Evolutionary conservation across 495 filamentous ascomycete species (phyloP), one percentile per base, ranked within the genome.

Genomic region (Trichoderma reesei): DNA sequence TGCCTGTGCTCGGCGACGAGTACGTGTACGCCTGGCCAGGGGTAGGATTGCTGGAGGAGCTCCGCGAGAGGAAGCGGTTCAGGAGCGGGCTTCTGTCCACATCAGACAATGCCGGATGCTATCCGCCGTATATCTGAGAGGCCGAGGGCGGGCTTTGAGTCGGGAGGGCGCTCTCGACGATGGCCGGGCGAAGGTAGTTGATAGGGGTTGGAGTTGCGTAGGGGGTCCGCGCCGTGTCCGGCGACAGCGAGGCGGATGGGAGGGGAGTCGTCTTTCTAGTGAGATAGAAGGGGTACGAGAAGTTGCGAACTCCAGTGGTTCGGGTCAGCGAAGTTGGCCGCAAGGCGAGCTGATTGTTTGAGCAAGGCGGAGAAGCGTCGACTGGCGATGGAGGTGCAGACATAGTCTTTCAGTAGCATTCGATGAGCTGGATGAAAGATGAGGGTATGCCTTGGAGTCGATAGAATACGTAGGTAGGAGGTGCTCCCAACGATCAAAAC

Each of bases 101-200:
- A 10, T 56, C 51, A 56, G 51, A 56, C 13, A 26, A 56, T 56
- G 51, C 51, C 10, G 51, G 51, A 16, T 56, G 51, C 51, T 56
- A 56, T 34, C 51, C 51, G 26, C 51, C 51, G 51, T 56, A 56
- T 56, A 56, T 56, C 51, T 56, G 51, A 36, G 51, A 33, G 51
- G 51, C 20, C 26, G 51, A 56, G 13, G 51, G 51, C 11, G 51
- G 51, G 8, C 51, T 56, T 56, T 56, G 51, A 31, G 51, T 9
- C 8, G 51, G 18, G 18, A 13, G 9, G 13, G 51, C 1, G 31
- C 9, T 34, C 14, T 56, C 51, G 16, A 56, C 5, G 51, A 56
- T 5, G 34, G 26, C 11, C 26, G 26, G 51, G 2, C 26, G 26
- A 16, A 14, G 8, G 3, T 56, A 10, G 51, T 56, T 56, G 11